A percentile compares a stretch with the other conserved stretches of the same genome.
Conservation (phyloP, 208 protist species). For the Leishmania lainsoni region DNA sequence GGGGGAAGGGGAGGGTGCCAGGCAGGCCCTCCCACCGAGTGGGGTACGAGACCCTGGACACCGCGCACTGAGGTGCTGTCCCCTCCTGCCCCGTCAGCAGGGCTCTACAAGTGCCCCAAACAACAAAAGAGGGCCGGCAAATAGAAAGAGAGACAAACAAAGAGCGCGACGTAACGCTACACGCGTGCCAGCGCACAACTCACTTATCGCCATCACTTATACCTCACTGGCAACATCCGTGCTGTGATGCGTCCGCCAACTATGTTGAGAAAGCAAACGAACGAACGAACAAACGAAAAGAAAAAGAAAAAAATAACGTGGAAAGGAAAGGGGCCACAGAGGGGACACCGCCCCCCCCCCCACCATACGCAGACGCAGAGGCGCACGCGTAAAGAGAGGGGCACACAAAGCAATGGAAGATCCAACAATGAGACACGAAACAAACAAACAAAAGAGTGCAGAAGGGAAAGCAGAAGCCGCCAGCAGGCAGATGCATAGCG, state of each 20-base stretch:
- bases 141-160: slow-evolving; percentile 6
- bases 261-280: neutral
- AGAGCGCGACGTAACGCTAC: neutral
- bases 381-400: neutral
- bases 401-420: too few species aligned
- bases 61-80: too few species aligned
- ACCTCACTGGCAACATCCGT: neutral
- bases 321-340: neutral
- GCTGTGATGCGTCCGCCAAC: neutral
- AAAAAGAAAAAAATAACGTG: neutral
- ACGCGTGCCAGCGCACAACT: neutral
- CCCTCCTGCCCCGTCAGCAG: neutral
- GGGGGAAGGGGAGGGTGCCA: neutral
- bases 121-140: neutral
- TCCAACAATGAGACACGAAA: neutral
- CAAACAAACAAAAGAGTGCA: neutral
- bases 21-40: neutral
- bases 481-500: too few species aligned
- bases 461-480: neutral
- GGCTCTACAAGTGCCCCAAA: neutral
- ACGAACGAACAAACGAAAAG: neutral
- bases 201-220: neutral
- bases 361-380: neutral
- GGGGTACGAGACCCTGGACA: neutral
- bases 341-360: too few species aligned